phyloP scores from a whole-genome alignment of 2,329 filamentous ascomycete species.

The Beauveria rudraprayagi region DNA sequence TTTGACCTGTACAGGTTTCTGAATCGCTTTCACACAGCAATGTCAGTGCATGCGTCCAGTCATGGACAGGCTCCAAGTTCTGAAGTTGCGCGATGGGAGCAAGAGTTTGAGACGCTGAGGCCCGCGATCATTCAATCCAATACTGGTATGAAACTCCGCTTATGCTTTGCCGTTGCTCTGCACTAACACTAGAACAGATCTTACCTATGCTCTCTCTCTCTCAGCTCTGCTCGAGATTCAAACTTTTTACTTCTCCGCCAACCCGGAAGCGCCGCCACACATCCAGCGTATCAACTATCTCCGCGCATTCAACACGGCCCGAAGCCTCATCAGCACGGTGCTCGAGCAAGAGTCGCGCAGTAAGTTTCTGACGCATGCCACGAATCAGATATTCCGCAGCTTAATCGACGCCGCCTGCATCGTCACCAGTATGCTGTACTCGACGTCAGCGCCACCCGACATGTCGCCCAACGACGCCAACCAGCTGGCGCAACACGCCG shows the following conservation, averaged over 20 bases:
- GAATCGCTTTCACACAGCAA: slow-evolving; percentile 40
- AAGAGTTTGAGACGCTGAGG: slow-evolving; percentile 42
- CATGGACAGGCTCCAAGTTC: slow-evolving; percentile 38
- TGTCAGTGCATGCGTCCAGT: slow-evolving; percentile 39
- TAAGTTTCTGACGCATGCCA: slow-evolving; percentile 37
- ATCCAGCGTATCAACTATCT: slow-evolving; percentile 36
- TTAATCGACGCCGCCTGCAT: slow-evolving; percentile 38
- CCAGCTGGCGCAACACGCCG: slow-evolving; percentile 23
- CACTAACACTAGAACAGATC: slow-evolving; percentile 25
- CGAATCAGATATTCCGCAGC: slow-evolving; percentile 41
- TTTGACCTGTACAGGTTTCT: slow-evolving; percentile 44
- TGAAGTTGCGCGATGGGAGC: slow-evolving; percentile 40
- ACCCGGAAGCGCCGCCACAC: slow-evolving; percentile 29
- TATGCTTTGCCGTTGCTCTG: neutral
- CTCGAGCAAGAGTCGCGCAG: slow-evolving; percentile 33
- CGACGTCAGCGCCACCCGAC: slow-evolving; percentile 28
- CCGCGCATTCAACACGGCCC: slow-evolving; percentile 40
- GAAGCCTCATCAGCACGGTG: slow-evolving; percentile 34
- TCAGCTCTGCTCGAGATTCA: slow-evolving; percentile 46
- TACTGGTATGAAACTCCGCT: slow-evolving; percentile 30
- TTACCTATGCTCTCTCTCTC: slow-evolving; percentile 40
- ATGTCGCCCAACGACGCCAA: slow-evolving; percentile 22
- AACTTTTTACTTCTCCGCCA: slow-evolving; percentile 42
- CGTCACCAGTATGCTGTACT: slow-evolving; percentile 37
- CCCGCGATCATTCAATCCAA: slow-evolving; percentile 37